Evolutionary conservation across 2,329 filamentous ascomycete species (phyloP).

Genomic region (Trichoderma asperellum): DNA sequence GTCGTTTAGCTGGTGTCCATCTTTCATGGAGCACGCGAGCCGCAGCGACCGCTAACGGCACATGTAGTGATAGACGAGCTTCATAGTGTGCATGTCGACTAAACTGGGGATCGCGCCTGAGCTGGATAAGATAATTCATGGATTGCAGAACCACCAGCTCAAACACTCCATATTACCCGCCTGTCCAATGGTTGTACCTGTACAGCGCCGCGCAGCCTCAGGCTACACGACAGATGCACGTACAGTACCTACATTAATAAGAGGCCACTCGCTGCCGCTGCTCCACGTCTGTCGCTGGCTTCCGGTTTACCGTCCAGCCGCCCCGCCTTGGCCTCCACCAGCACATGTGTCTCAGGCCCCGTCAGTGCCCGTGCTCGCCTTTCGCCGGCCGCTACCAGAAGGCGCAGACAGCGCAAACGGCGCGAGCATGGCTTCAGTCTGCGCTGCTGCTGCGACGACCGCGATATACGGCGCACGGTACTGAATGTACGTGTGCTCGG

Average conservation of each 20-base stretch:
- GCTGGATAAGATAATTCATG: not conserved
- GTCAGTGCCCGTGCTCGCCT: not conserved
- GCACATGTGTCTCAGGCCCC: not conserved
- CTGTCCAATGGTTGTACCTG: not conserved
- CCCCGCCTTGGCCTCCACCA: slow-evolving; percentile 17
- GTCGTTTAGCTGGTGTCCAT: not conserved
- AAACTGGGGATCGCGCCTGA: no score
- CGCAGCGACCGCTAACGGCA: not conserved
- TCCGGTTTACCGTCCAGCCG: slow-evolving; percentile 20
- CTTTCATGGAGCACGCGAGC: not conserved
- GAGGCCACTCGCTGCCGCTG: not conserved
- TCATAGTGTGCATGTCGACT: not conserved
- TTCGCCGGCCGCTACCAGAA: not conserved
- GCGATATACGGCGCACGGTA: not conserved
- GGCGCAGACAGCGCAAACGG: not conserved
- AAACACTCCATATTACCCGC: not conserved
- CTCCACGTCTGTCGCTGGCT: not conserved
- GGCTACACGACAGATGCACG: not conserved
- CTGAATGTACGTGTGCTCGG: not conserved
- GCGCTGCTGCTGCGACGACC: no score
- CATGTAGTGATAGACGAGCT: not conserved
- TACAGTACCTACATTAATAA: not conserved
- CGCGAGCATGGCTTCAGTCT: not conserved
- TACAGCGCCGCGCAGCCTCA: no score
- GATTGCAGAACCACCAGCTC: not conserved